phyloP scores from a whole-genome alignment of 148 eudicot species.

The Chenopodium album region DNA sequence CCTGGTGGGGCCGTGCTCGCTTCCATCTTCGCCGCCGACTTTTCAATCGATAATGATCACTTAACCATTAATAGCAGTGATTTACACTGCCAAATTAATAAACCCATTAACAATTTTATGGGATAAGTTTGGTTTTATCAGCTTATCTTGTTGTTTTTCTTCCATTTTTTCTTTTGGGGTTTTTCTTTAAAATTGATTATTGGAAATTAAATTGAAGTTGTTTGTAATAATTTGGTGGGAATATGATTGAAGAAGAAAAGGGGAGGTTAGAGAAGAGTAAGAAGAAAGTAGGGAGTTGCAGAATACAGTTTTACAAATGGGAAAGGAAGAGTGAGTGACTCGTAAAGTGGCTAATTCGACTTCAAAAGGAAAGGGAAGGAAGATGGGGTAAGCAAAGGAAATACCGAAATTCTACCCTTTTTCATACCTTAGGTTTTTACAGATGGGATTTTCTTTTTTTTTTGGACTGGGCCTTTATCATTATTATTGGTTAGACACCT shows the following conservation, averaged over 20 bases:
- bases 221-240: too few species aligned
- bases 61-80: too few species aligned
- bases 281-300: background rate
- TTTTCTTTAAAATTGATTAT: too few species aligned
- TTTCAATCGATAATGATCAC: too few species aligned
- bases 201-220: too few species aligned
- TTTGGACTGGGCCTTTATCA: background rate
- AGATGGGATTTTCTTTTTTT: background rate
- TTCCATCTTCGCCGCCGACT: background rate
- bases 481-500: too few species aligned
- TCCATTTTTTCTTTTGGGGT: background rate
- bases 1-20: background rate
- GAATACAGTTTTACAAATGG: background rate
- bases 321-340: constrained; percentile 1
- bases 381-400: background rate
- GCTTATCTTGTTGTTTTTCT: background rate
- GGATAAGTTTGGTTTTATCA: background rate
- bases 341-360: background rate
- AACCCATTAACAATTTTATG: background rate
- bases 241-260: constrained; percentile 1
- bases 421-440: background rate
- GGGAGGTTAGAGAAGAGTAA: background rate
- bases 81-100: background rate
- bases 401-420: background rate
- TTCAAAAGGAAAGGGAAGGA: background rate